Conservation (phyloP, 2,329 filamentous ascomycete species). For the Penicillium sp. region DNA sequence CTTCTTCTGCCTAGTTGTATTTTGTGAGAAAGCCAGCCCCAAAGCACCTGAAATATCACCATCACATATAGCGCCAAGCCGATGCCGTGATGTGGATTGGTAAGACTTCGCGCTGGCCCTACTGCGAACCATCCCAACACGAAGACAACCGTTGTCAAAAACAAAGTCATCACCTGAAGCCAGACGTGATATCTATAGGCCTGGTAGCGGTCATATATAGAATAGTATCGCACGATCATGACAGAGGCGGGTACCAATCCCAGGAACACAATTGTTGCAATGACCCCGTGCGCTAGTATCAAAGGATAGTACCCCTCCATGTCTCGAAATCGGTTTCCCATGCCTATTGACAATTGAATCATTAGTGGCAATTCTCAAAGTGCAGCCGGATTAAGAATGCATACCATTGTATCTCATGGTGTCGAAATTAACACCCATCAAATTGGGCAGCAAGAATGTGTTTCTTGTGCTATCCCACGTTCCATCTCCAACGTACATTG, state of each 20-base stretch:
- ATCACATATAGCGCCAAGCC: conserved; percentile 61
- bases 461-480: conserved; percentile 62
- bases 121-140: conserved; percentile 62
- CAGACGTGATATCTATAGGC: conserved; percentile 61
- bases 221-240: conserved; percentile 59
- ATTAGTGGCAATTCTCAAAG: neutral
- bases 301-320: conserved; percentile 56
- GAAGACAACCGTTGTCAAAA: conserved; percentile 60
- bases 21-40: conserved; percentile 55
- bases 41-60: conserved; percentile 56
- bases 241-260: conserved; percentile 58
- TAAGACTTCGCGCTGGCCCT: conserved; percentile 56
- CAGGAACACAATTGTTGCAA: conserved; percentile 60
- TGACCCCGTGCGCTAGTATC: conserved; percentile 57
- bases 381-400: conserved; percentile 9
- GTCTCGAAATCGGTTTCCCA: conserved; percentile 62
- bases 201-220: conserved; percentile 49
- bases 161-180: conserved; percentile 58
- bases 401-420: conserved; percentile 65
- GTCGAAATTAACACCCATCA: conserved; percentile 62
- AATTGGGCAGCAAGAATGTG: conserved; percentile 61
- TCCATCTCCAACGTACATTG: conserved; percentile 62
- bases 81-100: conserved; percentile 65
- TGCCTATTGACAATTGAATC: conserved; percentile 44
- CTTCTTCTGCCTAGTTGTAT: conserved; percentile 51